phyloP scores from a whole-genome alignment of 2,329 filamentous ascomycete genomes.

The Aspergillus fructus region DNA sequence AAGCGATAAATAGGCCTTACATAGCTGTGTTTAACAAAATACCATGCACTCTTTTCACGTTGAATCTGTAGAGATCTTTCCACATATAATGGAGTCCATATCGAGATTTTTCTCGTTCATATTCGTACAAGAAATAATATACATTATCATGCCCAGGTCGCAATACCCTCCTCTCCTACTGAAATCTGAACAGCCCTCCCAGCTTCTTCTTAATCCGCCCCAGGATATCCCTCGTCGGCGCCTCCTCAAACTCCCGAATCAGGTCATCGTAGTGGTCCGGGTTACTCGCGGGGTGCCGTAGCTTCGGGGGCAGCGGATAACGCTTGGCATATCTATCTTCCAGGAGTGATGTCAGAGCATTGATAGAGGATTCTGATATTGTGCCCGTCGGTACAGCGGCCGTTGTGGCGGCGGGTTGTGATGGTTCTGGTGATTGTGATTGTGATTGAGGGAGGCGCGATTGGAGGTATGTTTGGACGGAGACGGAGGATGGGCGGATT shows the following conservation, averaged over 20 bases:
- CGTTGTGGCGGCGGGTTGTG: constrained; percentile 17
- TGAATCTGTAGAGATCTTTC: too few species aligned
- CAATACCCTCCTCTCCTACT: constrained; percentile 11
- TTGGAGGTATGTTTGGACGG: constrained; percentile 44
- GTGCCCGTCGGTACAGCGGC: constrained; percentile 13
- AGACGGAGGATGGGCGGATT: constrained; percentile 46
- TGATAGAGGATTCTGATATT: constrained; percentile 45
- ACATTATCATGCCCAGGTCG: not conserved
- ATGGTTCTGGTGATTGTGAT: not conserved
- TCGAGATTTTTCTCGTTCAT: not conserved
- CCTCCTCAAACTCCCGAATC: constrained; percentile 54
- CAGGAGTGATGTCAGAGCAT: constrained; percentile 60
- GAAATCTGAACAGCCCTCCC: constrained; percentile 49
- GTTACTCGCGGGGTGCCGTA: constrained; percentile 52
- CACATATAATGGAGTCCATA: not conserved
- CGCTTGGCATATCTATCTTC: constrained; percentile 57
- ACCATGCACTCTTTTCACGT: too few species aligned
- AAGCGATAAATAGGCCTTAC: too few species aligned
- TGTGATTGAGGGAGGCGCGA: constrained; percentile 26
- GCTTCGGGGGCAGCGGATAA: constrained; percentile 47
- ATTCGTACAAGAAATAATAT: constrained; percentile 3
- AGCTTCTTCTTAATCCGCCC: constrained; percentile 47
- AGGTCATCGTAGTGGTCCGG: constrained; percentile 54
- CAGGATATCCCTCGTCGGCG: constrained; percentile 50
- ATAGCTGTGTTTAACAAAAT: too few species aligned